Percentiles rank a stretch among this genome's conserved stretches.
These are phyloP conservation scores for Polyporus tsugae DNA, from an alignment of 1,284 basidiomycete species.

Conservation along the genomic window DNA sequence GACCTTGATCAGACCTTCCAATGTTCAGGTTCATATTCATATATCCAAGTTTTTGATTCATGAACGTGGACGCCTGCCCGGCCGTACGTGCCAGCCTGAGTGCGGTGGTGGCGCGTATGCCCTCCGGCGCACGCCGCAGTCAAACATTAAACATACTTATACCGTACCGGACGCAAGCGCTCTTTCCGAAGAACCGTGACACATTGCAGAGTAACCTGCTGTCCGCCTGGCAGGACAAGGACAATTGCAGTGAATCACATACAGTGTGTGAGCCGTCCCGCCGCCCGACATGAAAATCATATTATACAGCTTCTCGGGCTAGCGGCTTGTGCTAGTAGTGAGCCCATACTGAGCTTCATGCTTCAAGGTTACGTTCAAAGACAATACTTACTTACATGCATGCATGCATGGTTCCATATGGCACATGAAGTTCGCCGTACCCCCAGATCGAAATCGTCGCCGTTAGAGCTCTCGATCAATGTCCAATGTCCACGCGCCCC, in stretches of 20 bases:
- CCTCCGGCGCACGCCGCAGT: too few species aligned
- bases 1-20: not conserved
- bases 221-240: not conserved
- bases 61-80: not conserved
- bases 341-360: not conserved
- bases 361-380: not conserved
- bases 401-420: not conserved
- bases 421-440: not conserved
- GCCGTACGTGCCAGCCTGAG: too few species aligned
- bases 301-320: not conserved
- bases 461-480: not conserved
- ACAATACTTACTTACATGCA: not conserved
- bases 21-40: not conserved
- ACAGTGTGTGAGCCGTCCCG: not conserved
- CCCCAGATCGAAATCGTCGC: constrained; percentile 2
- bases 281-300: not conserved
- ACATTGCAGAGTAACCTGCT: not conserved
- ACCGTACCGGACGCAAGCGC: too few species aligned
- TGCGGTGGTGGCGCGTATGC: too few species aligned
- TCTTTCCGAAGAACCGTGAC: not conserved
- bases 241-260: not conserved
- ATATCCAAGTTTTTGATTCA: not conserved
- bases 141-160: not conserved
- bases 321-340: not conserved
- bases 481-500: not conserved